phyloP scores from a whole-genome alignment of 2,329 filamentous ascomycete genomes.

The Fusarium succisae region DNA sequence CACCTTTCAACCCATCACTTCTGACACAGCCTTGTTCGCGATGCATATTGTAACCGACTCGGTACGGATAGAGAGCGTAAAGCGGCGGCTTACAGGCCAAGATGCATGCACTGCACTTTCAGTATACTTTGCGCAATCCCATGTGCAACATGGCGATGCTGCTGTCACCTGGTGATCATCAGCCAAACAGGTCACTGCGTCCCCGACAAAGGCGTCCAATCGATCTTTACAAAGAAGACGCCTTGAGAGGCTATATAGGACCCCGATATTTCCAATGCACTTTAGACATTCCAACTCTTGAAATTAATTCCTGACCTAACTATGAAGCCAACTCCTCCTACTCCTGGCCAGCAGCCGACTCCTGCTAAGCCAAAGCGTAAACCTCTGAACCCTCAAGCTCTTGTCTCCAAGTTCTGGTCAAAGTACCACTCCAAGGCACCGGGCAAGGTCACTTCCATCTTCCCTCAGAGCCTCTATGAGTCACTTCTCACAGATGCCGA shows the following conservation, averaged over 20 bases:
- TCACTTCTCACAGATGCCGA: constrained; percentile 37
- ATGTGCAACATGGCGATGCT: constrained; percentile 23
- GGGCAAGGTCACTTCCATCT: constrained; percentile 57
- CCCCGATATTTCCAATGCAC: neutral
- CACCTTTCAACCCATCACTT: constrained; percentile 12
- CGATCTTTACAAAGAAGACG: neutral
- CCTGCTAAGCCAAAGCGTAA: constrained; percentile 29
- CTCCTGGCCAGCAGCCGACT: constrained; percentile 3
- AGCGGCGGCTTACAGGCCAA: constrained; percentile 19
- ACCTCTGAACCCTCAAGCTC: constrained; percentile 49
- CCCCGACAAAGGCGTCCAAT: constrained; percentile 15
- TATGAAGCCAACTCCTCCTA: constrained; percentile 24
- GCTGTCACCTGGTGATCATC: constrained; percentile 18
- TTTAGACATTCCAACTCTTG: neutral
- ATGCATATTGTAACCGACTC: constrained; percentile 12
- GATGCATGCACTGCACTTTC: constrained; percentile 3
- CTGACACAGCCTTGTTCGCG: constrained; percentile 16
- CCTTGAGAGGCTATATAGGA: constrained; percentile 22
- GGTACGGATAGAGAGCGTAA: neutral
- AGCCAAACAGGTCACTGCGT: neutral
- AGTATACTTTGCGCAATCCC: constrained; percentile 13
- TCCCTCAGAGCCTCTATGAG: constrained; percentile 54
- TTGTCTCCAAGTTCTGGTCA: constrained; percentile 54
- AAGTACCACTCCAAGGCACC: constrained; percentile 53
- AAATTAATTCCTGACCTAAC: neutral